Base-by-base conservation (phyloP, 2,329 filamentous ascomycete genomes). In the Clonostachys rosea region DNA sequence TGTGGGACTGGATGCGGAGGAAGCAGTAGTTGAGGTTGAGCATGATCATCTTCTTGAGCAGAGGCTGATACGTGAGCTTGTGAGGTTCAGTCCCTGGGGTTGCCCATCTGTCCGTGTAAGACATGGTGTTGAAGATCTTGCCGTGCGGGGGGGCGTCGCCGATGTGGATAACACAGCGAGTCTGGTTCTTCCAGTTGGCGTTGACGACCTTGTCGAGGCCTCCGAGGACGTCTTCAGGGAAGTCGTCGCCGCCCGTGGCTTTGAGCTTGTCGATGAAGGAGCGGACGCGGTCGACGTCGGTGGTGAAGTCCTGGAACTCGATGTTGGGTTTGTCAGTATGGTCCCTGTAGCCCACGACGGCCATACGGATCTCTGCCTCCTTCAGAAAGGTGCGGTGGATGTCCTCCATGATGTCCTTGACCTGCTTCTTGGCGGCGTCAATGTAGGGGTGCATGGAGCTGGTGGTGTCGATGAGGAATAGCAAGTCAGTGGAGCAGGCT, bases 391-490 rank as follows among this genome's bases (percentile, higher is more conserved):
- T 42, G 5, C 40, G 37, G 13, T 55, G 55, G 45, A 68, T 61
- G 8, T 67, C 64, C 3, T 51, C 46, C 14, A 68, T 53, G 34
- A 68, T 68, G 43, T 45, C 55, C 48, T 50, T 57, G 41, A 69
- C 59, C 44, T 69, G 65, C 3, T 56, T 44, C 42, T 66, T 68
- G 9, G 64, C 64, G 2, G 61, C 59, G 1, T 57, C 48, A 14
- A 69, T 64, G 44, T 63, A 59, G 0, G 45, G 34, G 0, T 14
- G 7, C 66, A 69, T 69, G 1, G 66, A 69, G 0, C 47, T 48
- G 0, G 66, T 69, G 1, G 61, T 64, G 47, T 69, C 66, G 9
- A 68, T 61, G 24, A 69, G 56, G 43, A 69, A 69, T 1, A 69
- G 45, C 34, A 69, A 20, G 43, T 69, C 66, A 5, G 62, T 67